These are phyloP conservation scores for Cercospora berteroae DNA, from an alignment of 2,329 filamentous ascomycete genomes.

Conservation along the genomic window DNA sequence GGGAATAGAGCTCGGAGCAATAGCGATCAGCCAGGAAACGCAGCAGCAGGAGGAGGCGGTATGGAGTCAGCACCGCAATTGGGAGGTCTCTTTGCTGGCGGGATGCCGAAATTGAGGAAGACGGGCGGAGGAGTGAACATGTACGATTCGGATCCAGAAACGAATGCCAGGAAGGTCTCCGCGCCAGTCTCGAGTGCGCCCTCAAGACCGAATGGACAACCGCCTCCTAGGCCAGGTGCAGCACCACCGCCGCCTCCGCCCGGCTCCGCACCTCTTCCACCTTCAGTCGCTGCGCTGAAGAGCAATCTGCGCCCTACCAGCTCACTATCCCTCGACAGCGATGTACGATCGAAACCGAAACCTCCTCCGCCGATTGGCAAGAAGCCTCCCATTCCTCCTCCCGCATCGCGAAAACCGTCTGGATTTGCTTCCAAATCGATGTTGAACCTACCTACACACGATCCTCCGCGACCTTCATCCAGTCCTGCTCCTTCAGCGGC, in stretches of 20 bases:
- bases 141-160: constrained; percentile 73
- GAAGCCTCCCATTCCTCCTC: constrained; percentile 63
- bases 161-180: constrained; percentile 43
- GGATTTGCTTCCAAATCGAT: constrained; percentile 39
- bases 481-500: constrained; percentile 62
- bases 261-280: constrained; percentile 48
- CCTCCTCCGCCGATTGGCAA: constrained; percentile 78
- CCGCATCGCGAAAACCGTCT: constrained; percentile 58
- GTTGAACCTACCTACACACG: constrained; percentile 35
- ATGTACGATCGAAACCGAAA: constrained; percentile 54
- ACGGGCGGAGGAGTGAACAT: constrained; percentile 62
- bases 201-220: constrained; percentile 29
- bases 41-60: constrained; percentile 41
- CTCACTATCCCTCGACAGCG: constrained; percentile 55
- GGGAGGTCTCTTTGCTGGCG: constrained; percentile 83
- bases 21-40: constrained; percentile 61
- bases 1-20: constrained; percentile 74
- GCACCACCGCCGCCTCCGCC: constrained; percentile 50
- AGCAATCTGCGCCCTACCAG: constrained; percentile 58
- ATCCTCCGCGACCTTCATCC: constrained; percentile 48
- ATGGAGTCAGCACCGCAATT: constrained; percentile 72
- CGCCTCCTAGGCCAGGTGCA: constrained; percentile 45
- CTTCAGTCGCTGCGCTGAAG: constrained; percentile 48
- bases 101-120: constrained; percentile 93
- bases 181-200: constrained; percentile 52